These are phyloP conservation scores for Lachancea meyersii DNA, from an alignment of 805 yeast species.

Conservation along the genomic window DNA sequence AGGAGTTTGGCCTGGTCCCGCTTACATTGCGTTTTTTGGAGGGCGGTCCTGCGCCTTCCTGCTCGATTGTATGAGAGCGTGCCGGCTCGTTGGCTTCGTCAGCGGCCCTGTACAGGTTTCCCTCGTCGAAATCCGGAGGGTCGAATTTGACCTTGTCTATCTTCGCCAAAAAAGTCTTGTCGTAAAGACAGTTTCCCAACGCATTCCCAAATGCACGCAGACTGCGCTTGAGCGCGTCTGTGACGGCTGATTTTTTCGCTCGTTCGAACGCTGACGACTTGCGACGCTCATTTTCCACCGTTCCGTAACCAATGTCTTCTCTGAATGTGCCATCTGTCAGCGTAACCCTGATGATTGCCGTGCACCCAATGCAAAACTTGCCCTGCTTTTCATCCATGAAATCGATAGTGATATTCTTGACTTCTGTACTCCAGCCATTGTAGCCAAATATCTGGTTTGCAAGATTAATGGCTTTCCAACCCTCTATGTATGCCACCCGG, in stretches of 20 bases:
- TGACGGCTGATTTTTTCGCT: constrained; percentile 76
- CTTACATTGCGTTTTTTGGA: constrained; percentile 18
- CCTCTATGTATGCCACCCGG: constrained; percentile 68
- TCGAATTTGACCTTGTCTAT: constrained; percentile 39
- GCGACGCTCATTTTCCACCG: constrained; percentile 63
- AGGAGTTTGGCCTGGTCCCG: neutral
- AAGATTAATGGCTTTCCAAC: constrained; percentile 74
- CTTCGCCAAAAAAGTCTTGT: constrained; percentile 52
- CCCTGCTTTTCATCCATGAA: constrained; percentile 60
- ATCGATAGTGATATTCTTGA: constrained; percentile 59
- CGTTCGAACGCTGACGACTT: constrained; percentile 77
- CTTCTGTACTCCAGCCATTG: constrained; percentile 77
- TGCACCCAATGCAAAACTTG: constrained; percentile 56
- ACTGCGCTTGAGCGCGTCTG: constrained; percentile 77
- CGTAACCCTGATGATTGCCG: constrained; percentile 67
- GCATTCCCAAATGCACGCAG: constrained; percentile 78
- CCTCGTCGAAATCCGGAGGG: constrained; percentile 42
- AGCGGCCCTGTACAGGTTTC: constrained; percentile 35
- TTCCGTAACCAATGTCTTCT: constrained; percentile 85
- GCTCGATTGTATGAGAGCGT: constrained; percentile 24
- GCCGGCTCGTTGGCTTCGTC: constrained; percentile 31
- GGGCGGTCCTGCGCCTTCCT: constrained; percentile 9
- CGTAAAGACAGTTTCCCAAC: constrained; percentile 79
- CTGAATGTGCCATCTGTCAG: constrained; percentile 71
- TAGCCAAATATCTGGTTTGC: constrained; percentile 81